A percentile compares a stretch with the other conserved stretches of the same genome.
These are phyloP conservation scores for Hyaloscypha finlandica DNA, from an alignment of 495 filamentous ascomycete genomes.

Conservation along the genomic window DNA sequence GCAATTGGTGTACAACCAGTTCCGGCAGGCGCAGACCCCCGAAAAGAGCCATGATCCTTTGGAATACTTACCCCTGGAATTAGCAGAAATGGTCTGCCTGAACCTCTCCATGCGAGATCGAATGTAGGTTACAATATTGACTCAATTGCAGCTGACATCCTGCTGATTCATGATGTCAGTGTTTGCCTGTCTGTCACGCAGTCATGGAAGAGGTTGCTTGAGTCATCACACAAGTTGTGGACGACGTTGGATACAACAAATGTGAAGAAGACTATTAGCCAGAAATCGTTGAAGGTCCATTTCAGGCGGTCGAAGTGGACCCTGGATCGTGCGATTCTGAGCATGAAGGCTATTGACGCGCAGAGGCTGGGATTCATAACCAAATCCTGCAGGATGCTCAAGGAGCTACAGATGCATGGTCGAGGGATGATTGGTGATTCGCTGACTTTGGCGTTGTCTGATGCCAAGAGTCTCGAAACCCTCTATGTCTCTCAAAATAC, in stretches of 20 bases:
- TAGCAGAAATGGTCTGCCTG: constrained; percentile 28
- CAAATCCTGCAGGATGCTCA: constrained; percentile 25
- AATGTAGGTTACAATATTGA: constrained; percentile 23
- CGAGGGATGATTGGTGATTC: constrained; percentile 25
- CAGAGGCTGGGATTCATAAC: constrained; percentile 19
- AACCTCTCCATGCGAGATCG: constrained; percentile 28
- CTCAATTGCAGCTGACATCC: neutral
- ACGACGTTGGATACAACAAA: constrained; percentile 27
- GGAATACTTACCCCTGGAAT: constrained; percentile 28
- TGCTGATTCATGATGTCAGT: constrained; percentile 16
- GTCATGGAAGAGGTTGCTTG: constrained; percentile 31
- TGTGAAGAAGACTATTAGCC: constrained; percentile 8
- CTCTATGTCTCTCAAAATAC: constrained; percentile 19
- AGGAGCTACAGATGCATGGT: constrained; percentile 23
- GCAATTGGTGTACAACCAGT: constrained; percentile 29
- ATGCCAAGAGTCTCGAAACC: constrained; percentile 23
- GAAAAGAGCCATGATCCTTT: constrained; percentile 30
- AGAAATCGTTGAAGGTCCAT: constrained; percentile 24
- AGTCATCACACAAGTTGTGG: constrained; percentile 30
- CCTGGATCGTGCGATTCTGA: constrained; percentile 27
- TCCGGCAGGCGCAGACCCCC: constrained; percentile 21
- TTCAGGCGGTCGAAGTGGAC: constrained; percentile 32
- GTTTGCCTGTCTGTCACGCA: constrained; percentile 31
- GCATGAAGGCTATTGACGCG: constrained; percentile 20
- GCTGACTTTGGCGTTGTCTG: constrained; percentile 17